Base-by-base conservation (phyloP, 2,329 filamentous ascomycete genomes). In the Zopfia rhizophila region DNA sequence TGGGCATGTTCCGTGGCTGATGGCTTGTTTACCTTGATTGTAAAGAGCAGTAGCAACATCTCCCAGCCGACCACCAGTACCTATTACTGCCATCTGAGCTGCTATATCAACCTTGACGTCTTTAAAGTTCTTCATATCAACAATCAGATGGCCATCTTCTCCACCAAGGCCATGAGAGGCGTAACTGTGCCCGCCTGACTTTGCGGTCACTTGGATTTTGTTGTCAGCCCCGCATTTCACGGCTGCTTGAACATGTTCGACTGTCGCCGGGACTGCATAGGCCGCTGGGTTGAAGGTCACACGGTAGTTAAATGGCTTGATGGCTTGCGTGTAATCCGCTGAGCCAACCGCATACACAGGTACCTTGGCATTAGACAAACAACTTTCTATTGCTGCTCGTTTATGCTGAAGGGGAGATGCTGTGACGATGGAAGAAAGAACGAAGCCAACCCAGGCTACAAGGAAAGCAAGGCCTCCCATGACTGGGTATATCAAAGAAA, bases 111-210 rank as follows among this genome's bases (percentile, higher is more conserved):
- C 53, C 0, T 63, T 65, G 3, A 80, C 72, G 24, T 58, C 61
- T 47, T 74, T 72, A 58, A 79, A 75, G 23, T 70, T 65, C 33
- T 73, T 63, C 58, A 81, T 63, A 52, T 79, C 75, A 5, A 81
- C 64, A 1, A 78, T 69, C 36, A 80, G 49, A 46, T 75, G 72
- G 2, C 75, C 77, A 49, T 79, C 64, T 55, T 76, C 70, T 6
- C 76, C 76, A 14, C 76, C 76, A 1, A 79, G 68, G 0, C 75
- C 76, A 38, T 76, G 73, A 0, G 75, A 74, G 1, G 65, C 83
- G 51, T 83, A 87, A 0, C 82, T 85, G 54, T 87, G 84, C 0
- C 84, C 84, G 10, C 84, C 84, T 2, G 82, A 84, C 48, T 76
- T 81, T 12, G 83, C 78, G 57, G 85, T 82, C 0, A 86, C 81